Percentiles rank a stretch among this genome's conserved stretches.
These are phyloP conservation scores for Pseudocercospora musae DNA, from an alignment of 2,329 filamentous ascomycete species.

Conservation along the genomic window DNA sequence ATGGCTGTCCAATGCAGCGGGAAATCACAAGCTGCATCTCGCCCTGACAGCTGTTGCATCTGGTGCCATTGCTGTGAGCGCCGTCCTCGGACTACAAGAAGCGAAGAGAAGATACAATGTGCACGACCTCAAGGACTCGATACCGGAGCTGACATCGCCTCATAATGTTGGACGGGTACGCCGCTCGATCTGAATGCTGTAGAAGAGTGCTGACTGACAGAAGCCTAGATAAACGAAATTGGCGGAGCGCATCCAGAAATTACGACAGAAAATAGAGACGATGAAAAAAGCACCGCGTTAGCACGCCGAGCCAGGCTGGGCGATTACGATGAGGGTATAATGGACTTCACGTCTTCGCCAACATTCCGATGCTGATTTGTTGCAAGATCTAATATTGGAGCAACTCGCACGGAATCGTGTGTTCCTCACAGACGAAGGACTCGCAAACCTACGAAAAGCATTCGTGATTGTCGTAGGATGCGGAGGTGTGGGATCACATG, in stretches of 20 bases:
- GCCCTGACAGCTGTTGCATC: constrained; percentile 65
- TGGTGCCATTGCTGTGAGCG: constrained; percentile 47
- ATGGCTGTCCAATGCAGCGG: constrained; percentile 44
- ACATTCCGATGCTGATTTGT: not conserved
- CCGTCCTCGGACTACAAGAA: constrained; percentile 57
- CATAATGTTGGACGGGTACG: constrained; percentile 52
- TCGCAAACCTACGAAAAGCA: constrained; percentile 72
- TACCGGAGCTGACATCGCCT: constrained; percentile 52
- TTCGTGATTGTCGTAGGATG: constrained; percentile 90
- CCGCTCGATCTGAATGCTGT: not conserved
- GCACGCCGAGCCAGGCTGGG: constrained; percentile 59
- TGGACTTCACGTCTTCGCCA: not conserved
- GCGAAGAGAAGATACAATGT: constrained; percentile 54
- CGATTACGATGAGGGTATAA: constrained; percentile 60
- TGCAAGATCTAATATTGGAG: constrained; percentile 80
- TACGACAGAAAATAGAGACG: constrained; percentile 48
- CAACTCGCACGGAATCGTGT: constrained; percentile 90
- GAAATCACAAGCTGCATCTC: constrained; percentile 57
- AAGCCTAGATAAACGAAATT: constrained; percentile 57
- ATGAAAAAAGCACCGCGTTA: constrained; percentile 56
- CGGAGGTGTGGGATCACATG: constrained; percentile 93
- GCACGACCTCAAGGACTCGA: constrained; percentile 58
- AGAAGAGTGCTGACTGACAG: constrained; percentile 37
- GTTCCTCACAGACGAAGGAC: constrained; percentile 79
- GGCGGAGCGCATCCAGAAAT: constrained; percentile 51